phyloP scores from a whole-genome alignment of 441 rosid genomes.

The Viola pubescens region DNA sequence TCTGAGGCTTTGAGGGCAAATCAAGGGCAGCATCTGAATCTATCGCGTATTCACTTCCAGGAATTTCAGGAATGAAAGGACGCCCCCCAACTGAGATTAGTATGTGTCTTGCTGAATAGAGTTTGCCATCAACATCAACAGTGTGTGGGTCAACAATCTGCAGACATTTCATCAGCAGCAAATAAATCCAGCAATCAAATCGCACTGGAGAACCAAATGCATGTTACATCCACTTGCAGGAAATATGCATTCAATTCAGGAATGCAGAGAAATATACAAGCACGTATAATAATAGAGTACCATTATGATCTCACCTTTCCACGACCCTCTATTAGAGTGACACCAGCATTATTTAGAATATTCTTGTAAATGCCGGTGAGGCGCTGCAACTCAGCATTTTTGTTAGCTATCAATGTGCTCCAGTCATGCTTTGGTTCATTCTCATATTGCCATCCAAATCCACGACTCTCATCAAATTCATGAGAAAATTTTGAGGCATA shows the following conservation, averaged over 20 bases:
- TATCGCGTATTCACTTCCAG: slow-evolving; percentile 68
- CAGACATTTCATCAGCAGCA: slow-evolving; percentile 5
- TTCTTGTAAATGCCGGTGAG: slow-evolving; percentile 79
- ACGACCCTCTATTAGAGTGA: slow-evolving; percentile 76
- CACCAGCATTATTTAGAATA: slow-evolving; percentile 53
- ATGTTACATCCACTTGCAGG: too few relatives aligned
- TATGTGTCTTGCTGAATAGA: slow-evolving; percentile 58
- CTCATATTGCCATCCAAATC: slow-evolving; percentile 82
- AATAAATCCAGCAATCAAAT: background rate
- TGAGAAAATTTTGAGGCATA: slow-evolving; percentile 79
- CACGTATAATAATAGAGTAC: background rate
- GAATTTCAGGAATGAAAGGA: slow-evolving; percentile 78
- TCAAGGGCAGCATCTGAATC: slow-evolving; percentile 93
- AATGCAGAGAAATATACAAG: background rate
- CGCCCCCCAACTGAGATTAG: slow-evolving; percentile 82
- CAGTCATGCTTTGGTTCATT: slow-evolving; percentile 80
- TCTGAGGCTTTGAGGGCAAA: slow-evolving; percentile 73
- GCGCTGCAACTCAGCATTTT: slow-evolving; percentile 83
- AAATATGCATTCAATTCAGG: background rate
- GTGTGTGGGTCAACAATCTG: slow-evolving; percentile 82
- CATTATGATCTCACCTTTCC: slow-evolving; percentile 57
- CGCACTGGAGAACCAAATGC: too few relatives aligned
- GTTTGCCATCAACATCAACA: slow-evolving; percentile 71
- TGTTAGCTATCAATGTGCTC: slow-evolving; percentile 83
- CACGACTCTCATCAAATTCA: slow-evolving; percentile 84